Base-by-base conservation (phyloP, 331 rosid genomes). In the Acacia concinna region DNA sequence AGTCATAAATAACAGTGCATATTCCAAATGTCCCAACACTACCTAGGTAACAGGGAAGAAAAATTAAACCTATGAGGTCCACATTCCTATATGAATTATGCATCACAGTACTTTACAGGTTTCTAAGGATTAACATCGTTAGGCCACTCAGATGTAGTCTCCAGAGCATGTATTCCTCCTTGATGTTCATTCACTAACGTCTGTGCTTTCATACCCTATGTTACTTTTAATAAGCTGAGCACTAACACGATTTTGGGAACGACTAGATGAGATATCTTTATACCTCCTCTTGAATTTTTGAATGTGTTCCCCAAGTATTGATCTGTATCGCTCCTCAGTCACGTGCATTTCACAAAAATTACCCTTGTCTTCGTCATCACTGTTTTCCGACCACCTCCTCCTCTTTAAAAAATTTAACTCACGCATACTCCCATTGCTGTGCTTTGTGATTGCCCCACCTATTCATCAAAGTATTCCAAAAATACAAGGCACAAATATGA, bases 271-370 rank as follows among this genome's bases (percentile, higher is more conserved):
- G 67, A 91, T 75, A 68, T 90, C 96, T 92, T 91, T 95, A 79
- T 76, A 77, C 91, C 97, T 91, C 88, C 97, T 88, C 87, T 88
- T 91, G 80, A 89, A 93, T 77, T 89, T 90, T 87, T 91, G 89
- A 82, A 93, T 84, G 84, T 95, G 98, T 60, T 93, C 99, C 75
- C 99, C 97, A 34, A 95, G 94, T 97, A 95, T 95, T 73, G 96
- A 87, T 44, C 98, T 78, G 73, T 95, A 95, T 71, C 88, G 85
- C 57, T 95, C 98, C 85, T 95, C 99, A 0, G 91, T 93, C 82
- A 86, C 80, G 75, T 54, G 89, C 28, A 87, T 75, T 73, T 85
- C 65, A 59, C 84, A 68, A 69, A 89, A 93, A 81, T 74, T 73
- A 49, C 82, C 91, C 86, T 71, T 88, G n/a, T 91, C 94, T 82